A percentile compares a stretch with the other conserved stretches of the same genome.
Conservation (phyloP, 768 basidiomycete genomes). For the Boletus barrowsii region DNA sequence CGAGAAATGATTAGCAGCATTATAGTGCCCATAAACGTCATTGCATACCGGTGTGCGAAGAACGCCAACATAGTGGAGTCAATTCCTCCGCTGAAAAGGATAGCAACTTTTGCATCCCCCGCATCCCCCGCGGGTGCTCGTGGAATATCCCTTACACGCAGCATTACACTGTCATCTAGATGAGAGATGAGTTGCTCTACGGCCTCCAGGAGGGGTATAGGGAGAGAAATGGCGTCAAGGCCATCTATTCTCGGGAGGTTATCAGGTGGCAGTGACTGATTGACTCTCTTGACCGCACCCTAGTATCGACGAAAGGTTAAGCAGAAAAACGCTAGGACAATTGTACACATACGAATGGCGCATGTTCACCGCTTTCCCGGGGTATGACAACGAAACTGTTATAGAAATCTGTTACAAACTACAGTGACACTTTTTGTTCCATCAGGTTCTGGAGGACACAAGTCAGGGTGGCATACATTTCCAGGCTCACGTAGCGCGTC, state of each 20-base stretch:
- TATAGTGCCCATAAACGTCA: not conserved
- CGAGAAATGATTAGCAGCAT: not conserved
- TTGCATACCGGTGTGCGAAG: conserved; percentile 67
- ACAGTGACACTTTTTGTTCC: not conserved
- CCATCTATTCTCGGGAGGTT: conserved; percentile 32
- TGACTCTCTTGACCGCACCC: conserved; percentile 46
- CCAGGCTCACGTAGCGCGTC: conserved; percentile 14
- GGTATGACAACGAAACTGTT: conserved; percentile 18
- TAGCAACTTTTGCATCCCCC: conserved; percentile 60
- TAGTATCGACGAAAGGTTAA: conserved; percentile 22
- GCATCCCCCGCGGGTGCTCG: conserved; percentile 28
- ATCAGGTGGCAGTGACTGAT: conserved; percentile 46
- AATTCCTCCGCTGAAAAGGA: conserved; percentile 95
- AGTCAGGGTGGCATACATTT: conserved; percentile 24
- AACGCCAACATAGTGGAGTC: conserved; percentile 85
- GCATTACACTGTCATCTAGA: conserved; percentile 64
- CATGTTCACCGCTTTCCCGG: conserved; percentile 14
- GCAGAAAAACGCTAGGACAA: not conserved
- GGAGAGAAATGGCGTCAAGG: conserved; percentile 28
- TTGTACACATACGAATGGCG: conserved; percentile 24
- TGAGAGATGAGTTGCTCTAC: conserved; percentile 52
- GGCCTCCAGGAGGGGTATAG: conserved; percentile 28
- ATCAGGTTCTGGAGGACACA: not conserved
- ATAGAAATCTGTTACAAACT: conserved; percentile 25
- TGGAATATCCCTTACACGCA: conserved; percentile 71